Base-by-base conservation (phyloP, 169 alveolate species). In the Eimeria tenella region DNA sequence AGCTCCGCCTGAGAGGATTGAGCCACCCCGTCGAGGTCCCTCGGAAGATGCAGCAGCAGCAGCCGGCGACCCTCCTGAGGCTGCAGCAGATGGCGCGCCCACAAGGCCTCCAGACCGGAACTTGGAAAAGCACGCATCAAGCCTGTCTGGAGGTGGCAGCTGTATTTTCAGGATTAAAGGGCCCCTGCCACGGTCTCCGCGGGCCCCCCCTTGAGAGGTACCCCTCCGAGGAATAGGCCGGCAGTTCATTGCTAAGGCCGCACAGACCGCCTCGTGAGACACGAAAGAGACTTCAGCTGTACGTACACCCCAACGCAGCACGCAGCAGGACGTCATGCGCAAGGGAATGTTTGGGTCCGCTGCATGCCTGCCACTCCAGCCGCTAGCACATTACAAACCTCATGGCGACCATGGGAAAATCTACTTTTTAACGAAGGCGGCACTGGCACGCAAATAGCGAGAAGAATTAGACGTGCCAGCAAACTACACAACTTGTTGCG, bases 261-360 rank as follows among this genome's bases (percentile, higher is more conserved):
- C 63, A 49, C 86, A 75, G 5, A 75, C 86, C 9, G 86, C 86
- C 63, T 75, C 86, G 25, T 75, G 86, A 5, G 86, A 75, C n/a
- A 75, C 25, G 21, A 75, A 75, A 1, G 86, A 75, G 11, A 75
- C 63, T 17, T 49, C 58, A 42, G 86, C 86, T 75, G 86, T 31
- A 49, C 11, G 25, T 31, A 75, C 86, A 19, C 86, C 60, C 86
- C 0, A 31, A 49, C 7, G 50, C 86, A 75, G 77, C 77, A 68
- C 68, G 19, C 68, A 10, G 21, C 11, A 13, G 68, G 68, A 58
- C 68, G 68, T 17, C 68, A 58, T 17, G 68, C 68, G 68, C 21
- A 58, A 13, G 68, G 0, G 68, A 1, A 3, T 58, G 68, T 3
- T 13, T 58, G 68, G 21, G 19, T 3, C 0, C 68, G 0, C 68